Evolutionary conservation across 257 asterid species (phyloP), one percentile per base, ranked within the genome.

Genomic region (Petunia axillaris): DNA sequence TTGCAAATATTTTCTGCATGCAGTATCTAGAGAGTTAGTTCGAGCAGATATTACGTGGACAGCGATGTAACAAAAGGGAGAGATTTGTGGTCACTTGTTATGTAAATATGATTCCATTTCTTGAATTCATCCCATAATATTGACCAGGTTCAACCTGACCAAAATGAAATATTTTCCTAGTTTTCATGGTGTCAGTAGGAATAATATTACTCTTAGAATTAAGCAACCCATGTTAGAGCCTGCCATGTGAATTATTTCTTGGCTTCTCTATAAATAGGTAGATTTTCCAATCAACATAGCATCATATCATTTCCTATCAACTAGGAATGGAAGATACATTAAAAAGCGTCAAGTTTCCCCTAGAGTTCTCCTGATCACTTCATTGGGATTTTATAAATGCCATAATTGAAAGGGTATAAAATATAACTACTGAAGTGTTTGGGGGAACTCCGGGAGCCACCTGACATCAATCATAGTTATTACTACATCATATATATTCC

Each of bases 381-480:
- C 93, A 86, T 60, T 81, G 82, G 57, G 67, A n/a, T 35, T 41
- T 59, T 1, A 5, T 5, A 39, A 35, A 60, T 58, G 40, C 36
- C 36, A 63, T 62, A 0, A 8, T 41, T n/a, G 58, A 50, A 46
- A 16, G 35, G 59, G 8, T 37, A 6, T 10, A 7, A 52, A 25
- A 25, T 25, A 5, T 44, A 38, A 62, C 75, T 79, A 85, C 82
- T 90, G 94, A 89, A 91, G 93, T 89, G 93, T 91, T 88, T 91
- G 93, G 95, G 92, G 92, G 95, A 91, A 91, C 95, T 91, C 83
- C 44, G 5, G 91, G 66, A 80, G 88, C 78, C 78, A 54, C 84
- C 64, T 80, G 89, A 84, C 88, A 80, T 48, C 38, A 16, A 7
- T 62, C 40, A 5, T 25, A n/a, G 4, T n/a, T 62, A 8, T 62